A percentile compares a stretch with the other conserved stretches of the same genome.
These are phyloP conservation scores for Panaeolus cyanescens DNA, from an alignment of 768 basidiomycete genomes.

Conservation along the genomic window DNA sequence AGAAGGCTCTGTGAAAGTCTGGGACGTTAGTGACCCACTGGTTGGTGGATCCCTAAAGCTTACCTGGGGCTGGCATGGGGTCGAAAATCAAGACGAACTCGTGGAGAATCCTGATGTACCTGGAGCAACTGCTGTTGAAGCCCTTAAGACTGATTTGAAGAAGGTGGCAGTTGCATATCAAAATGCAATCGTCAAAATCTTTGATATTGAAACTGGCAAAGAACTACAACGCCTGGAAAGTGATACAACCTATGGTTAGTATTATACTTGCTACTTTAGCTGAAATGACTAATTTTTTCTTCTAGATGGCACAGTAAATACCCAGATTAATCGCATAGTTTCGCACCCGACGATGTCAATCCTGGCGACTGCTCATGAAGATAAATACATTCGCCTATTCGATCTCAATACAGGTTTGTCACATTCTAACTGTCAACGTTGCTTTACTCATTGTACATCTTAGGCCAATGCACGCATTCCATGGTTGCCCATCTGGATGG, in stretches of 20 bases:
- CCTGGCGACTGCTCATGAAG: slow-evolving; percentile 90
- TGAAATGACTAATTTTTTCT: slow-evolving; percentile 5
- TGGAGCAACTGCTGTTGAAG: slow-evolving; percentile 83
- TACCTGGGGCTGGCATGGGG: slow-evolving; percentile 79
- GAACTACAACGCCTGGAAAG: slow-evolving; percentile 64
- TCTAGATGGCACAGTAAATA: slow-evolving; percentile 70
- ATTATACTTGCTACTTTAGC: slow-evolving; percentile 3
- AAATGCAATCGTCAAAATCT: slow-evolving; percentile 87
- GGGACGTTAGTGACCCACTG: slow-evolving; percentile 79
- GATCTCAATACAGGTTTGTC: slow-evolving; percentile 77
- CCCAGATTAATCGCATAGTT: slow-evolving; percentile 83
- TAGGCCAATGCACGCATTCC: slow-evolving; percentile 88
- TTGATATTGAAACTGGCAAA: slow-evolving; percentile 87
- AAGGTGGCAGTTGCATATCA: slow-evolving; percentile 91
- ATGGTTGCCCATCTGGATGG: slow-evolving; percentile 91
- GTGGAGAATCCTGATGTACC: slow-evolving; percentile 55
- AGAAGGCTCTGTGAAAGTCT: slow-evolving; percentile 91
- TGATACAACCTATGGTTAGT: slow-evolving; percentile 60
- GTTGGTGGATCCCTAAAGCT: slow-evolving; percentile 67
- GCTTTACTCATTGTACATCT: slow-evolving; percentile 8
- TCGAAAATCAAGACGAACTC: slow-evolving; percentile 51
- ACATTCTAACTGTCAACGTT: slow-evolving; percentile 1
- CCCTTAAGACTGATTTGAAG: slow-evolving; percentile 79
- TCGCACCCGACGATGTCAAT: slow-evolving; percentile 91
- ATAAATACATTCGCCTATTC: slow-evolving; percentile 90